Evolutionary conservation across 768 basidiomycete genomes (phyloP), one percentile per base, ranked within the genome.

Genomic region (Cystobasidium onofrii): DNA sequence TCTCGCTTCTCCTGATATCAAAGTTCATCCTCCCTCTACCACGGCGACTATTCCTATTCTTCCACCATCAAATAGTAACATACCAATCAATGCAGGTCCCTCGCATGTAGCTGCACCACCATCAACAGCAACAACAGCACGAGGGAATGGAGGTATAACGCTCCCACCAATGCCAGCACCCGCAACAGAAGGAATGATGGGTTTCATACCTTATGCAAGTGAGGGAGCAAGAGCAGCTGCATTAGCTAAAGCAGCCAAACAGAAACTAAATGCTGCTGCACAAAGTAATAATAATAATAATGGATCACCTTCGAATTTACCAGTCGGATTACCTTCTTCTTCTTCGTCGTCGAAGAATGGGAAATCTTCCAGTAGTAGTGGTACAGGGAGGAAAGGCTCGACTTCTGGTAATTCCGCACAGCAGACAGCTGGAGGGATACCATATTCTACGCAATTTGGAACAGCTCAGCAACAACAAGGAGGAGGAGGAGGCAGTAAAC

Each of bases 211-310:
- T 12, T 60, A 60, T 60, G 57, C 57, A 17, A 29, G 29, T 29
- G 57, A 60, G 31, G 57, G 57, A 29, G 57, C 57, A 29, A 27
- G 57, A 29, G 57, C 57, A 60, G 57, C 57, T 6, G 57, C 57
- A 34, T 20, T 60, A 29, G 57, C 57, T 4, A 60, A 60, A 60
- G 57, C 57, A 60, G 57, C 57, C 3, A 60, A 60, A 20, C 57
- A 60, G 27, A 60, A 60, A 60, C 12, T 50, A 20, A 50, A 7
- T 20, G 9, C 3, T 17, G 46, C 15, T 15, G 12, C 9, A 50
- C n/a, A n/a, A n/a, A n/a, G n/a, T n/a, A n/a, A n/a, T n/a, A n/a
- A n/a, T n/a, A n/a, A n/a, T n/a, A 50, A 50, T 50, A n/a, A 15
- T 50, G 46, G 46, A 4, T 50, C 46, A 17, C 46, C 46, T 9